Evolutionary conservation across 73 alveolate genomes (phyloP), one percentile per base, ranked within the genome.

Genomic region (Paramecium tetraurelia): DNA sequence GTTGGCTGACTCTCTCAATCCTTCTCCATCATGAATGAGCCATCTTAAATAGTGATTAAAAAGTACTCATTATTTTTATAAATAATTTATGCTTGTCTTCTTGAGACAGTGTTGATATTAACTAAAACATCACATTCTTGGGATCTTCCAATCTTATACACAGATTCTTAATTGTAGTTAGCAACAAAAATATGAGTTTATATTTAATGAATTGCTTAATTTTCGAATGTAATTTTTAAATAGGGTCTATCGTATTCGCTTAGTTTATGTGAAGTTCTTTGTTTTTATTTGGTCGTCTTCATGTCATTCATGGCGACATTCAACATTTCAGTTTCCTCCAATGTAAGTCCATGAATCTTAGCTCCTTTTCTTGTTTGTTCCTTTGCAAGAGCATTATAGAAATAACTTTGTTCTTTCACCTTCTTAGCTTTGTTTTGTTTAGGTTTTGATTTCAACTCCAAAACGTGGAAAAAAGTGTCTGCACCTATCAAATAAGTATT

Each of bases 401-500:
- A 46, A 80, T 80, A 80, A 7, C 43, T 48, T 20, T 10, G 18
- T 1, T 72, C 86, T 72, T 72, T 72, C 18, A 21, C 18, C 18
- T 72, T 72, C 33, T 72, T 72, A 0, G 50, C 16, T 36, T 36
- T 72, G 14, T 14, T 35, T 12, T 35, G n/a, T 33, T 63, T 75
- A 5, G 69, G 87, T 80, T 80, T 10, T 7, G 70, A 27, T 21
- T 80, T 80, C 35, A 44, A 29, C 24, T 80, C 46, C 24, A 43
- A 33, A 2, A 80, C 75, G 22, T 80, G 57, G 31, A 80, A 43
- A 22, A 7, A 80, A 20, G 90, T 80, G n/a, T 80, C 90, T 20
- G 90, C 90, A n/a, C 90, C 90, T n/a, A 80, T 80, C 18, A 80
- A 46, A 46, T 80, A 80, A 8, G 90, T 21, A 80, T 80, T 80